phyloP scores from a whole-genome alignment of 2,329 filamentous ascomycete species.

The Periconia sp. region DNA sequence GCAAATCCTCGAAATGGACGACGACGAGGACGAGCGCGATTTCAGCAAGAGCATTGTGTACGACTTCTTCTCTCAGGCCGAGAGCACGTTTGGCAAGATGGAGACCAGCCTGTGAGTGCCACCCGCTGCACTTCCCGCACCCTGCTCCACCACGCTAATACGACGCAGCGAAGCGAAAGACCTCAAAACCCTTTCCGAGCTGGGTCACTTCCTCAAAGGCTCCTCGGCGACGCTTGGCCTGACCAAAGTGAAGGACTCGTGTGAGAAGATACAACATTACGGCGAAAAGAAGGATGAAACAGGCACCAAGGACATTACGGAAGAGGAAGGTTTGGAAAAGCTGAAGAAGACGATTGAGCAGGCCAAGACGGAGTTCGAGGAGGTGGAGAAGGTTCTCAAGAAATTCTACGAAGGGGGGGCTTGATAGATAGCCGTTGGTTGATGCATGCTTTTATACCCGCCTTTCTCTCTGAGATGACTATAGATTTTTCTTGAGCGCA shows the following conservation, averaged over 20 bases:
- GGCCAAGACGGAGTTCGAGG: conserved; percentile 75
- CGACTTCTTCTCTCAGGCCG: conserved; percentile 90
- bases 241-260: conserved; percentile 85
- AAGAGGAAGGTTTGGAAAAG: conserved; percentile 66
- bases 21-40: conserved; percentile 78
- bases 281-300: conserved; percentile 80
- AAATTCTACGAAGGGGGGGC: conserved; percentile 62
- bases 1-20: conserved; percentile 99
- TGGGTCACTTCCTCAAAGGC: conserved; percentile 96
- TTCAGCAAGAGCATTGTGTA: conserved; percentile 88
- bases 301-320: conserved; percentile 65
- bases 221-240: conserved; percentile 93
- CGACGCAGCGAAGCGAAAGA: conserved; percentile 63
- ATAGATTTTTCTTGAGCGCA: neutral
- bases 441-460: neutral
- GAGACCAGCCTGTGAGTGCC: conserved; percentile 75
- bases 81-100: conserved; percentile 84
- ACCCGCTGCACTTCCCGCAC: neutral
- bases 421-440: neutral
- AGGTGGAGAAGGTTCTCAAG: conserved; percentile 70
- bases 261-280: conserved; percentile 95
- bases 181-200: conserved; percentile 72
- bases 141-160: conserved; percentile 13
- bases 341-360: conserved; percentile 70
- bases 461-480: neutral